Evolutionary conservation across 495 filamentous ascomycete species (phyloP), one percentile per base, ranked within the genome.

Genomic region (Podospora comata): DNA sequence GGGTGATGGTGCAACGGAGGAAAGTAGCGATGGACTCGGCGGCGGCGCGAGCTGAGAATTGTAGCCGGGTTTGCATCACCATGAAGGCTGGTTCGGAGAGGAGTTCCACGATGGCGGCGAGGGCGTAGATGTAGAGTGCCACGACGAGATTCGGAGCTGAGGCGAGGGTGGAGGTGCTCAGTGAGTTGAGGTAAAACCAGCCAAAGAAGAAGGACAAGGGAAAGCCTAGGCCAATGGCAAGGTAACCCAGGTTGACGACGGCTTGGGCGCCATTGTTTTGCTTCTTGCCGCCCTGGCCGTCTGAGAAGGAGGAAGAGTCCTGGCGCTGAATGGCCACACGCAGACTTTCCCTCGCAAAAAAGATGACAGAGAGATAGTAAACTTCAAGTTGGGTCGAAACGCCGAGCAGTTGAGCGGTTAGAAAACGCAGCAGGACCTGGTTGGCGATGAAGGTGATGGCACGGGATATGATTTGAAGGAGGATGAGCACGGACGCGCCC

Each of bases 311-410:
- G 2, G 59, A 66, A 0, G 65, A 60, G 30, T 87, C 83, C 68
- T 96, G 91, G 67, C 94, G 85, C 77, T 97, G 94, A 48, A 96
- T 85, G 3, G 93, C 93, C 26, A 93, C 88, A 19, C 95, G 86
- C 56, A 98, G 80, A 65, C 89, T 92, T 79, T 99, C 95, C 34
- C 95, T 84, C 0, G 95, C 91, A 71, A 98, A 98, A 76, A 93
- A 97, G 2, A 98, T 82, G 13, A 96, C 88, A 2, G 92, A 90
- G 32, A 94, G 89, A 66, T 92, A 92, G 77, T 91, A 97, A 2
- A 98, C 86, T 68, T 99, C 95, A 4, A 98, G 85, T 75, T 97
- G 96, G 3, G 92, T 87, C 1, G 93, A 91, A 30, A 95, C 83
- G 4, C 93, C 95, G 1, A 98, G 84, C 0, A 93, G 82, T 56